Evolutionary conservation across 768 basidiomycete genomes (phyloP).

Genomic region (Melanogaster broomeanus): DNA sequence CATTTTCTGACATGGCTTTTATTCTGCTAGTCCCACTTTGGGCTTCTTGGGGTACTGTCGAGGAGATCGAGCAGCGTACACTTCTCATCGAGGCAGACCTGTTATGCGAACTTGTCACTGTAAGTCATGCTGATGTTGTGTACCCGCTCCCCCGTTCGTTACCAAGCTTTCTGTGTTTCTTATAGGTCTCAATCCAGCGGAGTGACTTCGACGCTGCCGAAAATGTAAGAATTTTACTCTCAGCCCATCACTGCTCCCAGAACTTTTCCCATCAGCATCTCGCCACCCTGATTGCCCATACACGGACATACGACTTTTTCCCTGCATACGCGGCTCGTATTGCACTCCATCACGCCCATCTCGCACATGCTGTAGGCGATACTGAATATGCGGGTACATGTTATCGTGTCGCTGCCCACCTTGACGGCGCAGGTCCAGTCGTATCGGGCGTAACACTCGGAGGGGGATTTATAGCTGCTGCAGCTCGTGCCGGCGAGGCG

Average conservation of each 20-base stretch:
- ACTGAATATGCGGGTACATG: conserved; percentile 55
- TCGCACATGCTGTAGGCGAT: conserved; percentile 66
- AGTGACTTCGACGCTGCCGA: conserved; percentile 69
- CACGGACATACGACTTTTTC: conserved; percentile 61
- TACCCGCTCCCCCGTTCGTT: background rate
- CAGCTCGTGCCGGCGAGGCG: conserved; percentile 55
- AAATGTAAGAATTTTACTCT: conserved; percentile 38
- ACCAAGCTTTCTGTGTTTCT: background rate
- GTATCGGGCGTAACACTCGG: conserved; percentile 14
- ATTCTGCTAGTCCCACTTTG: conserved; percentile 50
- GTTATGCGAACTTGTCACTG: conserved; percentile 67
- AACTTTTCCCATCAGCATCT: conserved; percentile 33
- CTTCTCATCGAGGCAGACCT: conserved; percentile 71
- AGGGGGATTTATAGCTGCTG: conserved; percentile 43
- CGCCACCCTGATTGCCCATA: conserved; percentile 56
- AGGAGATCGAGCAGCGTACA: conserved; percentile 48
- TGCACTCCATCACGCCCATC: conserved; percentile 68
- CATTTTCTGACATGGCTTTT: background rate
- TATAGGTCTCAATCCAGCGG: conserved; percentile 63
- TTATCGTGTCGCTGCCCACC: conserved; percentile 60
- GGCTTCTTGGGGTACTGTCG: conserved; percentile 52
- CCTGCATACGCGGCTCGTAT: conserved; percentile 58
- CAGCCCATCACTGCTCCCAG: background rate
- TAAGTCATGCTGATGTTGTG: conserved; percentile 31
- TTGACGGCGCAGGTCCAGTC: conserved; percentile 39